These are phyloP conservation scores for Phlebopus sp. DNA, from an alignment of 1,284 basidiomycete genomes.

Conservation along the genomic window DNA sequence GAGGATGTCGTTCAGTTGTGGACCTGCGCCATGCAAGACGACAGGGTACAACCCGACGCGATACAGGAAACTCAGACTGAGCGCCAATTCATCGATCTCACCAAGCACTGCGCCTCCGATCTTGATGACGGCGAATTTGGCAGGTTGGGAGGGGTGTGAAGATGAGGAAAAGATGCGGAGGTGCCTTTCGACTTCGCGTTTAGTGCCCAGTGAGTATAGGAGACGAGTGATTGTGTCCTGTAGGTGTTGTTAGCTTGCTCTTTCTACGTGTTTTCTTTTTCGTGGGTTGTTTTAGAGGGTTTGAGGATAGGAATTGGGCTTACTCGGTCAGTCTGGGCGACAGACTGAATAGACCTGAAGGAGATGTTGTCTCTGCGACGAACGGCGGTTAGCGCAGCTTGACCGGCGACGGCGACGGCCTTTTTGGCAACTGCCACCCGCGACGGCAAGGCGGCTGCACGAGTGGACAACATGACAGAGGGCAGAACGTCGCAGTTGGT, in stretches of 20 bases:
- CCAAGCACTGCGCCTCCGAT: slow-evolving; percentile 92
- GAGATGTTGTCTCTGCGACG: slow-evolving; percentile 29
- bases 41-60: slow-evolving; percentile 93
- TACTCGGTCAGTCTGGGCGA: slow-evolving; percentile 34
- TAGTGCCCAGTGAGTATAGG: slow-evolving; percentile 91
- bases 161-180: slow-evolving; percentile 93
- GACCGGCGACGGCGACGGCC: slow-evolving; percentile 44
- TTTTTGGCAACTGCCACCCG: slow-evolving; percentile 25
- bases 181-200: slow-evolving; percentile 94
- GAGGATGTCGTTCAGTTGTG: slow-evolving; percentile 89
- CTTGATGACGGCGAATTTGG: slow-evolving; percentile 93
- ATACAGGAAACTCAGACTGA: slow-evolving; percentile 92
- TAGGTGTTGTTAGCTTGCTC: not conserved
- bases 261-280: not conserved
- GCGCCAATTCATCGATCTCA: slow-evolving; percentile 86
- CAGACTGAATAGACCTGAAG: slow-evolving; percentile 30
- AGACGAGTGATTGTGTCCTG: slow-evolving; percentile 92
- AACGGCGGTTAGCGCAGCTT: slow-evolving; percentile 41
- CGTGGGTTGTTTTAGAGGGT: not conserved
- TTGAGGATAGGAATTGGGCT: slow-evolving; percentile 11
- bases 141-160: slow-evolving; percentile 77
- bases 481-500: slow-evolving; percentile 2
- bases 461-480: slow-evolving; percentile 27
- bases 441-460: slow-evolving; percentile 18
- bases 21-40: slow-evolving; percentile 92